Percentiles rank a stretch among this genome's conserved stretches.
Conservation (phyloP, 2,329 filamentous ascomycete species). For the Pseudogymnoascus sp. region DNA sequence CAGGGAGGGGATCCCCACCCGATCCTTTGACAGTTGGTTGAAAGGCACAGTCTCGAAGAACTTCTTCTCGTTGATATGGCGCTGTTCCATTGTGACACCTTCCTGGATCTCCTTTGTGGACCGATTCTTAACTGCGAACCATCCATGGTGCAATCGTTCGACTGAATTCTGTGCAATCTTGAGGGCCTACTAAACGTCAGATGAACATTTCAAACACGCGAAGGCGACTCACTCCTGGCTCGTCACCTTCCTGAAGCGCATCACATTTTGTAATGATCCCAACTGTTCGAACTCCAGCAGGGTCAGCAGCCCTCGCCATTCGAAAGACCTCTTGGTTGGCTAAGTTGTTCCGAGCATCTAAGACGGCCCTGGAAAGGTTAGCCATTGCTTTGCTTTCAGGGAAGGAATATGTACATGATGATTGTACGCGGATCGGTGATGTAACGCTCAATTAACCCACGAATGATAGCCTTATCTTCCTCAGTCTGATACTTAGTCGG, state of each 20-base stretch:
- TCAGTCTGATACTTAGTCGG: conserved; percentile 28
- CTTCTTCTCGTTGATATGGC: background rate
- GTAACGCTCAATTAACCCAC: conserved; percentile 39
- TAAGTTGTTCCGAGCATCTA: conserved; percentile 18
- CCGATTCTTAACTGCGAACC: conserved; percentile 8
- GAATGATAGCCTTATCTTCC: conserved; percentile 36
- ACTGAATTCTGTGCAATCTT: too few relatives aligned
- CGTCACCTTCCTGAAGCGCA: conserved; percentile 24
- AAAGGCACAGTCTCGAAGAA: conserved; percentile 6
- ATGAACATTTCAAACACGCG: conserved; percentile 26
- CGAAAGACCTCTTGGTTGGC: conserved; percentile 22
- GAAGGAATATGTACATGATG: conserved; percentile 33
- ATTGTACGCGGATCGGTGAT: conserved; percentile 41
- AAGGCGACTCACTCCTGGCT: background rate
- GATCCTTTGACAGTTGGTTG: background rate
- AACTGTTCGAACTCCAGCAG: conserved; percentile 30
- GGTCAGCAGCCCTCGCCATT: conserved; percentile 23
- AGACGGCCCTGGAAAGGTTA: conserved; percentile 18
- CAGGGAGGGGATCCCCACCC: background rate
- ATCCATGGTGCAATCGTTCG: background rate
- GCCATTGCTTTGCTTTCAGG: background rate
- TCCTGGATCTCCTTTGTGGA: conserved; percentile 5
- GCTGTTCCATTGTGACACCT: background rate
- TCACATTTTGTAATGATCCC: conserved; percentile 50
- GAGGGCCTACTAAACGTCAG: too few relatives aligned